Percentiles rank a stretch among this genome's conserved stretches.
phyloP scores from a whole-genome alignment of 2,329 filamentous ascomycete genomes.

The Colletotrichum sp. region DNA sequence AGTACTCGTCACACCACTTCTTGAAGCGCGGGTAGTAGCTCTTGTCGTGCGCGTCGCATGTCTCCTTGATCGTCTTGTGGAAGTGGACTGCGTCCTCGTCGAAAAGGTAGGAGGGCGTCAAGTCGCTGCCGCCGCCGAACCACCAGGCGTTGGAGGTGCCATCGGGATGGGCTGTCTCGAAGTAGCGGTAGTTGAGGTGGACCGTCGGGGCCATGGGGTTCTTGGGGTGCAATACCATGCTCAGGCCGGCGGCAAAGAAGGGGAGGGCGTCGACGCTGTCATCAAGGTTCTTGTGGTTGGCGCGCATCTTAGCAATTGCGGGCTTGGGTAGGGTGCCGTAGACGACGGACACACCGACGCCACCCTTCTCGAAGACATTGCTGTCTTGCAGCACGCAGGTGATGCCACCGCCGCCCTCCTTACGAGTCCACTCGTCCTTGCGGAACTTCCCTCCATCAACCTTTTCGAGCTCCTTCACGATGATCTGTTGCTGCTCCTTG shows the following conservation, averaged over 20 bases:
- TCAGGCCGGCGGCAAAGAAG: slow-evolving; percentile 95
- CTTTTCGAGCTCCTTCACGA: slow-evolving; percentile 81
- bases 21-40: slow-evolving; percentile 95
- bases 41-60: slow-evolving; percentile 92
- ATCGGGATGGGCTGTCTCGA: slow-evolving; percentile 89
- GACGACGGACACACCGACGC: slow-evolving; percentile 93
- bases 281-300: slow-evolving; percentile 90
- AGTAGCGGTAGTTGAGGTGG: slow-evolving; percentile 98
- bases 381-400: slow-evolving; percentile 95
- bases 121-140: slow-evolving; percentile 94
- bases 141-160: slow-evolving; percentile 90
- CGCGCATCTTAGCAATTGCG: slow-evolving; percentile 91
- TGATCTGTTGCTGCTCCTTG: slow-evolving; percentile 88
- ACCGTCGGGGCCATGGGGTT: slow-evolving; percentile 99
- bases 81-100: slow-evolving; percentile 98
- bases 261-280: slow-evolving; percentile 79
- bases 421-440: slow-evolving; percentile 84
- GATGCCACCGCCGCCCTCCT: slow-evolving; percentile 89
- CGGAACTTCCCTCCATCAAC: slow-evolving; percentile 85
- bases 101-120: slow-evolving; percentile 93
- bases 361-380: slow-evolving; percentile 97
- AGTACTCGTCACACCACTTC: slow-evolving; percentile 98
- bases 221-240: slow-evolving; percentile 88
- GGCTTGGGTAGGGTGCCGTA: slow-evolving; percentile 88
- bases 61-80: slow-evolving; percentile 90